A percentile compares a stretch with the other conserved stretches of the same genome.
Conservation (phyloP, 2,329 filamentous ascomycete species). For the Nectriaceae sp. region DNA sequence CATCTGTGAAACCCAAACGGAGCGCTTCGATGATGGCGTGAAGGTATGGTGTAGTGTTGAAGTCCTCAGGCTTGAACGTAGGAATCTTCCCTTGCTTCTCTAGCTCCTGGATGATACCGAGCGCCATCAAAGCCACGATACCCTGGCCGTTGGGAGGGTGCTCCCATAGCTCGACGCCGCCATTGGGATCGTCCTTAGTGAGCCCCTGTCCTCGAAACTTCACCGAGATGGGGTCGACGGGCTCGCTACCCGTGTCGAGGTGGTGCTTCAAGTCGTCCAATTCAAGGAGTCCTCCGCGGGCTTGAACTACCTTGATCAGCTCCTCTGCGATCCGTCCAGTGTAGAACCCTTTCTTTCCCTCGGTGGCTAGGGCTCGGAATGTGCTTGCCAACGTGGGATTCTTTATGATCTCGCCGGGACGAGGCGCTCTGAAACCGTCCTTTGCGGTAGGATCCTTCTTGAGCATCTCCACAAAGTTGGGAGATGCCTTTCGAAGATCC, state of each 20-base stretch:
- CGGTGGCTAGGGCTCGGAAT: slow-evolving; percentile 73
- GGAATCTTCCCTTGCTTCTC: slow-evolving; percentile 76
- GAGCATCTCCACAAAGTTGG: slow-evolving; percentile 85
- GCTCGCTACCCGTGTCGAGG: slow-evolving; percentile 66
- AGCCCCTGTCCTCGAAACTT: slow-evolving; percentile 69
- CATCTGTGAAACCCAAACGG: slow-evolving; percentile 88
- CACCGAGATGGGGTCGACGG: slow-evolving; percentile 83
- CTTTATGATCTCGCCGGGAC: slow-evolving; percentile 83
- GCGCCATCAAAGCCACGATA: slow-evolving; percentile 89
- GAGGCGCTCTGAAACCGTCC: slow-evolving; percentile 73
- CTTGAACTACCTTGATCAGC: slow-evolving; percentile 74
- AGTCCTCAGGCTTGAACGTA: slow-evolving; percentile 67
- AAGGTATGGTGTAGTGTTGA: slow-evolving; percentile 80
- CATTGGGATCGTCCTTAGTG: slow-evolving; percentile 24
- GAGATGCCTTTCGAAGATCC: slow-evolving; percentile 70
- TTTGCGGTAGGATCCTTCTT: slow-evolving; percentile 70
- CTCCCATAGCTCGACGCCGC: slow-evolving; percentile 85
- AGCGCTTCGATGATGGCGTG: slow-evolving; percentile 88
- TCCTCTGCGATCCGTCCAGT: slow-evolving; percentile 79
- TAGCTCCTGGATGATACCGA: slow-evolving; percentile 87
- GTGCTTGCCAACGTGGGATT: slow-evolving; percentile 81
- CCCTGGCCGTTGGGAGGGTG: slow-evolving; percentile 97
- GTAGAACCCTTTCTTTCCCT: slow-evolving; percentile 93
- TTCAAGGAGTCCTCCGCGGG: slow-evolving; percentile 75
- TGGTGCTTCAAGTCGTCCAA: slow-evolving; percentile 82